Evolutionary conservation across 306 rosid genomes (phyloP), one percentile per base, ranked within the genome.

Genomic region (Senna siamea): DNA sequence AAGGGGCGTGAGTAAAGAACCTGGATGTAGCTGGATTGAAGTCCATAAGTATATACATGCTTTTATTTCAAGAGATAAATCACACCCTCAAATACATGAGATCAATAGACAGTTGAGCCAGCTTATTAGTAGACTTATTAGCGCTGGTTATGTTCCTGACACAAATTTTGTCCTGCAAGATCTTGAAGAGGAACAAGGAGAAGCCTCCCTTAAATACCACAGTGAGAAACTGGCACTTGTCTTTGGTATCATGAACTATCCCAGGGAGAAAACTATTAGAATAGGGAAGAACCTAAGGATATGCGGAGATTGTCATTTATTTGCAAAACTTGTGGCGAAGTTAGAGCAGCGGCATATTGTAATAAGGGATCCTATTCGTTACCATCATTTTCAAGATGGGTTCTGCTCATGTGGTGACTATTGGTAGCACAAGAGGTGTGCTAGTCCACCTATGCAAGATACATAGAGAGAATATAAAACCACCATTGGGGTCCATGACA

Each of bases 21-120:
- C 97, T 28, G 96, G 97, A 37, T 91, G 97, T 66, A 91, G 98
- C 79, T 93, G 98, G 98, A 79, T 91, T 84, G 98, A 93, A 79
- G 91, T 89, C 82, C 72, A 87, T 54, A 90, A 79, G 71, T 73
- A 81, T 75, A 82, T 93, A 28, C 97, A 89, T 80, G 86, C 92
- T 80, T 93, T 93, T 83, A 84, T 85, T 63, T 48, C 87, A 78
- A 87, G 97, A 63, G 98, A 89, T 82, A 74, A 82, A 73, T 85
- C 91, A 4, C 93, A 93, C 76, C 93, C 93, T 72, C 89, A 80
- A 69, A 89, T 86, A 53, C 85, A 86, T 40, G 92, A 87, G 62
- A 93, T 91, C 55, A 85, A 81, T 44, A 76, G 55, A 66, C 79
- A 77, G 58, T 77, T 91, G 59, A 76, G 75, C 80, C 77, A 80